phyloP scores from a whole-genome alignment of 1,284 basidiomycete genomes.

The Sphagnurus paluster region DNA sequence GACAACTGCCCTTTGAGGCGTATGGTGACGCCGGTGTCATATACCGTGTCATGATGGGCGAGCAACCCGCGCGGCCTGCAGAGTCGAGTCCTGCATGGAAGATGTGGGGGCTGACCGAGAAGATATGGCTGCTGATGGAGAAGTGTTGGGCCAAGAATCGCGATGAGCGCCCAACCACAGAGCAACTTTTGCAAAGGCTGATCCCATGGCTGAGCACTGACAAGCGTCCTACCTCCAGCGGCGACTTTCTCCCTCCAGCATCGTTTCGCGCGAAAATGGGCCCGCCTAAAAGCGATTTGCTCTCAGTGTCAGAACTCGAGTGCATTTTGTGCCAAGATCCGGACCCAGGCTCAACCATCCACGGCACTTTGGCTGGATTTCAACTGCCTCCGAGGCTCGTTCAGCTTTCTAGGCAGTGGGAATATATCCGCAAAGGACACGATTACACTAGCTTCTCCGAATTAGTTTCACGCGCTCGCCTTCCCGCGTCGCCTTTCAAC shows the following conservation, averaged over 20 bases:
- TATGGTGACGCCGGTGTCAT: constrained; percentile 6
- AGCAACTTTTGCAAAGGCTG: background rate
- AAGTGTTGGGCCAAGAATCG: constrained; percentile 5
- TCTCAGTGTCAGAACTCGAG: too few species aligned
- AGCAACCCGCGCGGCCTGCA: constrained; percentile 6
- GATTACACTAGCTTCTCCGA: too few species aligned
- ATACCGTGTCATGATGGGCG: constrained; percentile 5
- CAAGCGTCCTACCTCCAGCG: background rate
- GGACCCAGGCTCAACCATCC: too few species aligned
- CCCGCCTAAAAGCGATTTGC: too few species aligned
- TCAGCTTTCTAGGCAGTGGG: too few species aligned
- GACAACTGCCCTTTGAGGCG: constrained; percentile 8
- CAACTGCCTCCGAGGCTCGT: too few species aligned
- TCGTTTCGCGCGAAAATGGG: too few species aligned
- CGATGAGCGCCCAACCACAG: background rate
- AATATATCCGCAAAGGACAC: too few species aligned
- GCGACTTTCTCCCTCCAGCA: background rate
- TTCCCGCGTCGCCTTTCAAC: too few species aligned
- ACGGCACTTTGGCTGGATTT: too few species aligned
- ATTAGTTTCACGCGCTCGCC: too few species aligned
- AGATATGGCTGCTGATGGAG: constrained; percentile 6
- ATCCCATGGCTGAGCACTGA: background rate
- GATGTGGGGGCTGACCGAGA: constrained; percentile 1
- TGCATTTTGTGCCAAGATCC: too few species aligned
- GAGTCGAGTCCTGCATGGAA: constrained; percentile 6